Conservation (phyloP, 495 filamentous ascomycete species). For the Aspergillus affinis region DNA sequence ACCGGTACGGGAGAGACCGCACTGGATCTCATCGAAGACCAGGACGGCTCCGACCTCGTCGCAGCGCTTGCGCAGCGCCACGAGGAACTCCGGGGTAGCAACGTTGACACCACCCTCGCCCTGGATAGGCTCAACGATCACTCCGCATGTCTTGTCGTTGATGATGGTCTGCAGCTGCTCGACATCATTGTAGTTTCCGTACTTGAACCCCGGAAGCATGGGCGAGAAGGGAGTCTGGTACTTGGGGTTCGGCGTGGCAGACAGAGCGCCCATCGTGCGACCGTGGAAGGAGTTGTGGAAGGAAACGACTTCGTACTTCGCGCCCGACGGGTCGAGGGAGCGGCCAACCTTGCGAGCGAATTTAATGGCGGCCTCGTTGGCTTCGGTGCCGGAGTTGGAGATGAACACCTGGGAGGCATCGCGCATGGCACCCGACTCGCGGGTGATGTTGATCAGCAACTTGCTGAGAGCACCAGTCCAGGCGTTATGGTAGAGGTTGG, state of each 20-base stretch:
- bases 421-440: conserved; percentile 74
- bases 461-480: conserved; percentile 88
- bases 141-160: conserved; percentile 82
- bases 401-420: conserved; percentile 81
- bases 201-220: conserved; percentile 90
- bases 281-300: conserved; percentile 94
- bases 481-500: conserved; percentile 93
- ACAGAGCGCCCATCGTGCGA: conserved; percentile 88
- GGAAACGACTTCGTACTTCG: conserved; percentile 80
- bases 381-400: conserved; percentile 92
- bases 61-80: conserved; percentile 74
- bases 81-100: conserved; percentile 76
- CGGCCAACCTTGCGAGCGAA: conserved; percentile 91
- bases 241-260: conserved; percentile 96
- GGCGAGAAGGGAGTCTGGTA: conserved; percentile 94
- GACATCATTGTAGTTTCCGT: conserved; percentile 83
- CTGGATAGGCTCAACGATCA: conserved; percentile 97
- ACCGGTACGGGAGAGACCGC: conserved; percentile 84
- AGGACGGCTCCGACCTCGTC: conserved; percentile 84
- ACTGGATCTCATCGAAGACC: conserved; percentile 97
- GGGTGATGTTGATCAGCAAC: conserved; percentile 76
- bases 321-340: conserved; percentile 63
- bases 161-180: conserved; percentile 67
- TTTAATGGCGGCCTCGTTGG: conserved; percentile 97
- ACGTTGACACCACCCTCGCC: conserved; percentile 92